These are phyloP conservation scores for Clonostachys rosea DNA, from an alignment of 2,329 filamentous ascomycete genomes.

Conservation along the genomic window DNA sequence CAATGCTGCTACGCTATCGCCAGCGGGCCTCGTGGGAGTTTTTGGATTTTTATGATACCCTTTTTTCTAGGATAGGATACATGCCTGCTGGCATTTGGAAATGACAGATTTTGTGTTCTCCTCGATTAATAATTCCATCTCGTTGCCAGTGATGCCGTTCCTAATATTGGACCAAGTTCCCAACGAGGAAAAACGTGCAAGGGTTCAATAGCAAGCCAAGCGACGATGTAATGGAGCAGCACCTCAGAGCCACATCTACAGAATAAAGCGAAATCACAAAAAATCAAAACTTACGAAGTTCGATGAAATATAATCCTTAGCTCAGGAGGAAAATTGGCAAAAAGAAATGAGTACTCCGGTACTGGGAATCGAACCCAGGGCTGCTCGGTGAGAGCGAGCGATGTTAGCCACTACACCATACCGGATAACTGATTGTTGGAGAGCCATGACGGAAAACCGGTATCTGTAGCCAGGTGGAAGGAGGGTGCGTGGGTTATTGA, in stretches of 20 bases:
- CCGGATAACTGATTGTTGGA: slow-evolving; percentile 8
- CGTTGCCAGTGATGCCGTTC: too few species aligned
- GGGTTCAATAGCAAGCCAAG: neutral
- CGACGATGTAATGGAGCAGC: neutral
- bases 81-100: neutral
- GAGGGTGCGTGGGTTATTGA: too few species aligned
- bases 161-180: too few species aligned
- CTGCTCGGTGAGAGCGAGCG: slow-evolving; percentile 21
- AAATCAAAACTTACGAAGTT: neutral
- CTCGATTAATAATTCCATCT: neutral
- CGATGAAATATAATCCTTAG: too few species aligned
- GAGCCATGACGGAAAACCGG: too few species aligned
- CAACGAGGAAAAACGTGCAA: too few species aligned
- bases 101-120: neutral
- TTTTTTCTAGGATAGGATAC: neutral
- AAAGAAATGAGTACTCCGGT: slow-evolving; percentile 7
- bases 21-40: slow-evolving; percentile 40
- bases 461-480: too few species aligned
- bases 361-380: slow-evolving; percentile 12
- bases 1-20: slow-evolving; percentile 52
- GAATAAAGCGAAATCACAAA: neutral
- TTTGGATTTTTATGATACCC: slow-evolving; percentile 5
- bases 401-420: slow-evolving; percentile 27
- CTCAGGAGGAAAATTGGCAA: neutral
- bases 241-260: neutral